Base-by-base conservation (phyloP, 1,139 yeast species). In the Kluyveromyces sp. region DNA sequence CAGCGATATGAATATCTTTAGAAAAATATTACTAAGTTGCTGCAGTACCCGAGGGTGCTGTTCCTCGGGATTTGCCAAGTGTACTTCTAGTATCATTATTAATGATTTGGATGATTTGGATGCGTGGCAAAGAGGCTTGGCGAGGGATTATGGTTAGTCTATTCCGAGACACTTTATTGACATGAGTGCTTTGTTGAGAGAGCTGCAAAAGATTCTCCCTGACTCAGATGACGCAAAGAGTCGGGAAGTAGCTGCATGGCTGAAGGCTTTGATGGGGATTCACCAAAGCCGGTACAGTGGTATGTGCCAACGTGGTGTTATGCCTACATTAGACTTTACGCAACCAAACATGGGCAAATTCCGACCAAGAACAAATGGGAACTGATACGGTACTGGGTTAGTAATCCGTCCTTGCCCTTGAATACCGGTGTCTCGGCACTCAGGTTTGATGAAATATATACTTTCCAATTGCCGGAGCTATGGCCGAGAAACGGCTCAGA, bases 391-490 rank as follows among this genome's bases (percentile, higher is more conserved):
- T 16, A 34, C 16, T 18, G 28, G 28, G 4, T 34, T 4, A 19
- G 16, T 13, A 34, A 34, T 12, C 36, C 36, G 13, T 9, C 26
- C 15, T 19, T 34, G 28, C 28, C 12, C n/a, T 13, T 34, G 36
- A 20, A 18, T 20, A 34, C 36, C 6, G 36, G 36, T 3, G 36
- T 34, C 12, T 34, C 36, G 16, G 36, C 28, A 4, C 16, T 34
- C n/a, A 34, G 26, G 19, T 19, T 34, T 4, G 36, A 18, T 19
- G 36, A 34, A 13, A 11, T 11, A 12, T 20, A 34, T 12, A 20
- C 36, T 3, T 34, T 34, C 11, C 26, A 19, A 20, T n/a, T 34
- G 26, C 36, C 36, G 17, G 36, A 34, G 16, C 36, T 17, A 12
- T 34, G 36, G 36, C n/a, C 26, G n/a, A 15, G 36, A 9, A 12